Base-by-base conservation (phyloP, 805 yeast species). In the Metschnikowia matae region DNA sequence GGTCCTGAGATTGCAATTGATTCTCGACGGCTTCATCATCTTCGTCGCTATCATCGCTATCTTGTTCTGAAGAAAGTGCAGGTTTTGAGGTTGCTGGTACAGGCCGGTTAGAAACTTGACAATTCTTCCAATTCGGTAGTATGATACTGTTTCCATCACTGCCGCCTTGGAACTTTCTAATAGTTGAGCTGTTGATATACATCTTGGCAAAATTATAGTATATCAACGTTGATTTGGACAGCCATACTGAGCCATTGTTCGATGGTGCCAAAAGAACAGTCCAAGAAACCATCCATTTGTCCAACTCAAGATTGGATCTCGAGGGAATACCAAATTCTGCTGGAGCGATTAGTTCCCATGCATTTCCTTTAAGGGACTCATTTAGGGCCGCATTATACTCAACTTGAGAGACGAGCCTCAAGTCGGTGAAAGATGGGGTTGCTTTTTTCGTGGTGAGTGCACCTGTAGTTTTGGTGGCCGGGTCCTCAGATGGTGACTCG, bases 271-370 rank as follows among this genome's bases (percentile, higher is more conserved):
- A 66, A 38, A 84, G 64, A 10, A 85, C 87, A 0, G 90, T 82
- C 90, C 90, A 84, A 18, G 84, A 83, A 4, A 84, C 87, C 88
- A 84, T 84, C 90, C 90, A 84, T 63, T 79, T 82, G 59, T 84
- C 90, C 35, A 84, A 65, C 51, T 83, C 87, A 50, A 84, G 64
- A 60, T 84, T 84, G 6, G 83, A 77, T 55, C 78, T 80, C 61
- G 86, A 84, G 0, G 89, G 89, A 8, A 84, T 73, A 0, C 90
- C 90, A 62, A 84, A 79, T 1, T 80, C 69, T 1, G 82, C 69
- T 0, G 89, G 89, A 0, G 80, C 70, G 37, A 84, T 63, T 18
- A 82, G 62, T 48, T 78, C 83, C 86, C 87, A 81, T 0, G 84
- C 82, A 54, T 78, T 72, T 2, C 83, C 84, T 46, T 66, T 70